These are phyloP conservation scores for Silene uniflora DNA, from an alignment of 148 eudicot genomes.

Conservation along the genomic window DNA sequence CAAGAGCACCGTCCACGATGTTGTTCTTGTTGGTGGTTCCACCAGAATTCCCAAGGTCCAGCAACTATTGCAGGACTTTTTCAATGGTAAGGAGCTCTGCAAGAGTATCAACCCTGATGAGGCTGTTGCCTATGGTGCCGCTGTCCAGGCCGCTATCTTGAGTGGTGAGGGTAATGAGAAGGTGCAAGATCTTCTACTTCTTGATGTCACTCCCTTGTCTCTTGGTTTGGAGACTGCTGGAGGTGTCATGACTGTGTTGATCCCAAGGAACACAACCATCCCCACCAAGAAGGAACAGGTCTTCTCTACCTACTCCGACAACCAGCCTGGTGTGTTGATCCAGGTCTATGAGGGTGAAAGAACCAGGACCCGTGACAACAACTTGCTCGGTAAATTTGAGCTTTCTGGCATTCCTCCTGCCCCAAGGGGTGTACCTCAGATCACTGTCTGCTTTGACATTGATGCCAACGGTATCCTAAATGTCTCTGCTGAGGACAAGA, in stretches of 20 bases:
- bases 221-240: constrained; percentile 31
- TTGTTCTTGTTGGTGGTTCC: constrained; percentile 44
- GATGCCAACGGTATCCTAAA: constrained; percentile 35
- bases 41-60: constrained; percentile 41
- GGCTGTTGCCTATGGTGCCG: constrained; percentile 44
- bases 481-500: constrained; percentile 34
- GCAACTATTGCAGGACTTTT: constrained; percentile 31
- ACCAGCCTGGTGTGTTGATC: constrained; percentile 33
- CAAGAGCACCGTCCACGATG: constrained; percentile 38
- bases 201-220: constrained; percentile 29
- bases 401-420: constrained; percentile 34
- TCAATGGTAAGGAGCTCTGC: constrained; percentile 35
- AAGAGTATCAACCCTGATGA: constrained; percentile 35
- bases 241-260: constrained; percentile 32
- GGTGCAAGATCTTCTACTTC: constrained; percentile 30
- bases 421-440: constrained; percentile 30
- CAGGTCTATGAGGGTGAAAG: constrained; percentile 42
- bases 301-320: constrained; percentile 27
- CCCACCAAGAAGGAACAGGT: constrained; percentile 35
- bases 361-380: constrained; percentile 35
- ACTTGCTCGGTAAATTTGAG: constrained; percentile 32
- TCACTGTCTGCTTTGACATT: constrained; percentile 34
- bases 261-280: constrained; percentile 34
- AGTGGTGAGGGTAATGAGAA: constrained; percentile 30
- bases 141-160: constrained; percentile 37